phyloP scores from a whole-genome alignment of 257 asterid species.

The Solanum bulbocastanum region DNA sequence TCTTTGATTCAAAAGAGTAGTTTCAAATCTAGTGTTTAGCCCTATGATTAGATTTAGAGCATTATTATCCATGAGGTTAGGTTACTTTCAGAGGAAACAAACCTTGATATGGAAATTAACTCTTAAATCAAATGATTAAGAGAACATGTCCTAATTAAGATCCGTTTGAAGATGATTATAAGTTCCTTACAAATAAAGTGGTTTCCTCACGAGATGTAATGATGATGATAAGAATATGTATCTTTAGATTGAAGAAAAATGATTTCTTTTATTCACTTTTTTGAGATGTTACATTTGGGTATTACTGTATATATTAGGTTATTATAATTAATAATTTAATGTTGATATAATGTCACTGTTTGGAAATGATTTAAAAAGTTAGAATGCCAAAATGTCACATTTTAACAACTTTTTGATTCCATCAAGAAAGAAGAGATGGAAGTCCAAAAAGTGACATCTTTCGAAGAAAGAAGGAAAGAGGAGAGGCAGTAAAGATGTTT shows the following conservation, averaged over 20 bases:
- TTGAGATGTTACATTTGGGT: slow-evolving; percentile 15
- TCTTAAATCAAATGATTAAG: not conserved
- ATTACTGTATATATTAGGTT: not conserved
- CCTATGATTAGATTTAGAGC: not conserved
- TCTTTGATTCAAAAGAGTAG: not conserved
- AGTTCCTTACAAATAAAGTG: not conserved
- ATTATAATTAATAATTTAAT: slow-evolving; percentile 1
- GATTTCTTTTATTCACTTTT: slow-evolving; percentile 25
- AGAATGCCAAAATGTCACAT: slow-evolving; percentile 13
- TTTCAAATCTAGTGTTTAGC: not conserved
- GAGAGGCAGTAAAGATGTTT: slow-evolving; percentile 23
- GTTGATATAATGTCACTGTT: slow-evolving; percentile 14
- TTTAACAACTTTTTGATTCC: slow-evolving; percentile 23
- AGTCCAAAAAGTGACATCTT: slow-evolving; percentile 23
- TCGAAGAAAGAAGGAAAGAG: slow-evolving; percentile 11
- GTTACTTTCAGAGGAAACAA: not conserved
- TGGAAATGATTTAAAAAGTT: slow-evolving; percentile 13
- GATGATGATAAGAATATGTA: slow-evolving; percentile 21
- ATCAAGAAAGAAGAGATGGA: slow-evolving; percentile 4
- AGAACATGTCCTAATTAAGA: not conserved
- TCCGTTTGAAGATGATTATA: not conserved
- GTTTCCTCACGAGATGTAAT: slow-evolving; percentile 15
- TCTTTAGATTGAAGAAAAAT: slow-evolving; percentile 53
- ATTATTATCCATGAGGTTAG: not conserved
- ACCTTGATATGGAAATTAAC: not conserved